Percentiles rank a stretch among this genome's conserved stretches.
phyloP scores from a whole-genome alignment of 2,329 filamentous ascomycete genomes.

The Bipolaris cookei region DNA sequence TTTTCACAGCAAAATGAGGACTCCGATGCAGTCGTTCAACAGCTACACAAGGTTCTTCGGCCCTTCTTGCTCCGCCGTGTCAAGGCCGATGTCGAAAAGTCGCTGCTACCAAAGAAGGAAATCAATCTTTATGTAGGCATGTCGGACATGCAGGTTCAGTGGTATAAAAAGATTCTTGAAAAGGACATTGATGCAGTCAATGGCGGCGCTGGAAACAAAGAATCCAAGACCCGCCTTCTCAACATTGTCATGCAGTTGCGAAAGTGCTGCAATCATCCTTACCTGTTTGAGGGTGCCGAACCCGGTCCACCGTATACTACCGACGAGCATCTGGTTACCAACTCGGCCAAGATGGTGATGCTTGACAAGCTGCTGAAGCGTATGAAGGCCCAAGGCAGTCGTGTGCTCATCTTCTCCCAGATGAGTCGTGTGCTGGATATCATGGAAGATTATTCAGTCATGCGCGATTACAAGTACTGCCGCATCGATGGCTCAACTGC shows the following conservation, averaged over 20 bases:
- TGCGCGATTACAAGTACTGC: conserved; percentile 93
- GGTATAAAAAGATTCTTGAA: conserved; percentile 98
- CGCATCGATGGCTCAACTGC: conserved; percentile 96
- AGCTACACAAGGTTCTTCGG: conserved; percentile 88
- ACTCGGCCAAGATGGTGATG: conserved; percentile 96
- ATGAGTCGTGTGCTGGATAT: conserved; percentile 98
- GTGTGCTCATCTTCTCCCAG: conserved; percentile 98
- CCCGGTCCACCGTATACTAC: conserved; percentile 97
- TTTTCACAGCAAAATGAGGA: conserved; percentile 90
- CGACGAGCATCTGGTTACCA: conserved; percentile 92
- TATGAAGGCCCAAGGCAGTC: conserved; percentile 83
- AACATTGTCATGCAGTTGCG: conserved; percentile 99
- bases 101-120: conserved; percentile 94
- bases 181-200: conserved; percentile 99
- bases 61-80: conserved; percentile 95
- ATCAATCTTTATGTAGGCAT: conserved; percentile 96
- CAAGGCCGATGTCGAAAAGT: conserved; percentile 98
- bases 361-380: conserved; percentile 88
- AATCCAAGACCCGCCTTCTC: conserved; percentile 94
- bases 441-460: conserved; percentile 96
- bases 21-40: conserved; percentile 94
- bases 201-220: conserved; percentile 91
- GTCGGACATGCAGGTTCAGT: conserved; percentile 99
- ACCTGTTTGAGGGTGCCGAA: conserved; percentile 96
- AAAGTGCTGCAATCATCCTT: conserved; percentile 98